Evolutionary conservation across 2,329 filamentous ascomycete species (phyloP).

Genomic region (Sclerotinia glacialis): DNA sequence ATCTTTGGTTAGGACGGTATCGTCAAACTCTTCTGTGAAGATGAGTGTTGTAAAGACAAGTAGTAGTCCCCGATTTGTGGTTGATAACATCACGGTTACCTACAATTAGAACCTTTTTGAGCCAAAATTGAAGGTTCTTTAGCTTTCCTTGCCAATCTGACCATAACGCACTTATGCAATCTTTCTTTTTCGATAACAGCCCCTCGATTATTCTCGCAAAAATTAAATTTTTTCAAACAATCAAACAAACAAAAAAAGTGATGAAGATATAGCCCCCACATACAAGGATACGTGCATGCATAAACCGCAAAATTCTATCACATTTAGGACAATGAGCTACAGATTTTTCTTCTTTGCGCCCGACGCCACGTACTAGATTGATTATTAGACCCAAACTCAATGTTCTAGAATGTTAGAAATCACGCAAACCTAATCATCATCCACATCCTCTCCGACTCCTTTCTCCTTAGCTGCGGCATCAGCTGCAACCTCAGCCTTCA

Average conservation of each 20-base stretch:
- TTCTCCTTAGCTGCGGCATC: not conserved
- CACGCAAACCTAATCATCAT: conserved; percentile 40
- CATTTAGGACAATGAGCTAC: not conserved
- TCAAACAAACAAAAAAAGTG: not conserved
- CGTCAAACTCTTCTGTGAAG: not conserved
- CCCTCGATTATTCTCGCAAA: not conserved
- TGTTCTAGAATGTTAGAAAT: not conserved
- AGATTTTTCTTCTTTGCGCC: not conserved
- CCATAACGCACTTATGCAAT: not conserved
- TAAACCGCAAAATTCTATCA: conserved; percentile 1
- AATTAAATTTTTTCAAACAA: not conserved
- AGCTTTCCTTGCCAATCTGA: not conserved
- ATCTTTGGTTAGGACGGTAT: not conserved
- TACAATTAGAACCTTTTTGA: not conserved
- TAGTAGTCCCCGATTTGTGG: not conserved
- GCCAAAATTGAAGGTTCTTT: not conserved
- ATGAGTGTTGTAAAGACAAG: not conserved
- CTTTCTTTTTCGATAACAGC: not conserved
- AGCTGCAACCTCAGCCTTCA: not conserved
- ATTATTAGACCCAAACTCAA: not conserved
- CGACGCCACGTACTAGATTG: not conserved
- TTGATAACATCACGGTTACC: not conserved
- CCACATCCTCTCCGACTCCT: conserved; percentile 30
- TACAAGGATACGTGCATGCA: not conserved
- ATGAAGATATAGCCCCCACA: not conserved